Base-by-base conservation (phyloP, 1,284 basidiomycete genomes). In the Ceratobasidium sp. region DNA sequence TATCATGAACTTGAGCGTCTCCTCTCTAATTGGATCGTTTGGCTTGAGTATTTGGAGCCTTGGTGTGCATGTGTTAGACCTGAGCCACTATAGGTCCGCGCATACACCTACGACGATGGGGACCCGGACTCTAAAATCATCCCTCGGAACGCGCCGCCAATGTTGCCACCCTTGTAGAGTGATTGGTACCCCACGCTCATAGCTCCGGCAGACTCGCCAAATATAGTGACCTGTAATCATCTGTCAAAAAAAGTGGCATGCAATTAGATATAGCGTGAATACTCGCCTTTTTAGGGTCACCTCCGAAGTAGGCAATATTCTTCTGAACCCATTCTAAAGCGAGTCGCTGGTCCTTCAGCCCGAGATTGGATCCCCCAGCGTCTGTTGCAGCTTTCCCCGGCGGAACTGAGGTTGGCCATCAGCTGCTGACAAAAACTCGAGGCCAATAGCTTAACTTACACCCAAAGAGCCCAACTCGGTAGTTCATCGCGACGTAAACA, bases 261-360 rank as follows among this genome's bases (percentile, higher is more conserved):
- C 62, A 17, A 42, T 20, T n/a, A 17, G 20, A 23, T 2, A 56
- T 6, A 4, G 33, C 33, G 33, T 33, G 4, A 33, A 33, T 33
- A 33, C 77, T 40, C 1, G 84, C 85, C 80, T 85, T 84, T 52
- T 78, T 78, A 13, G 82, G 81, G 79, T 88, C 84, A 38, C 88
- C 88, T 1, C 88, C 88, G 77, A 88, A 88, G 0, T 82, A 81
- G 48, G 81, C 81, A 71, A 89, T 86, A 78, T 88, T 84, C 77
- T 84, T 74, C 40, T 86, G 84, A 0, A 89, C 84, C 88, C 88
- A 89, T 77, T 87, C 81, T 6, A 90, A 82, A 0, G 84, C 86
- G 23, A 85, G 81, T 4, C 84, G 82, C 76, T 88, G 86, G 80
- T 89, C 88, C 57, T 81, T 79, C 38, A 86, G 73, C n/a, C 85